Evolutionary conservation across 148 eudicot genomes (phyloP), one percentile per base, ranked within the genome.

Genomic region (Chenopodium quinoa): DNA sequence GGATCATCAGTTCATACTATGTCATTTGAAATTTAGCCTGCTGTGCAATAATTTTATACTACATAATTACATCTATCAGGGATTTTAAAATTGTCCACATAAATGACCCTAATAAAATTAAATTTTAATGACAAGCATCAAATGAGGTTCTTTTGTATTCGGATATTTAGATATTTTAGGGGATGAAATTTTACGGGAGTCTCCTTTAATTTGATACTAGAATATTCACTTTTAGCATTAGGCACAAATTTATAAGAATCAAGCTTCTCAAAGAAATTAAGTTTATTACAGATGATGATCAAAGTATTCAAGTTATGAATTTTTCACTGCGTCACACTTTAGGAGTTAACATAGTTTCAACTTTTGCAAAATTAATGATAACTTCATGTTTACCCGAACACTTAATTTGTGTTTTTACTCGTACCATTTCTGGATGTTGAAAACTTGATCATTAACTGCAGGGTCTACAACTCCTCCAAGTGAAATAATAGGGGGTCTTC

Each of bases 401-500:
- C 63, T 31, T 58, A 14, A 20, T 70, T 14, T 82, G 32, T 13
- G 2, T 63, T 10, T 27, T 54, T 8, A 37, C 12, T 74, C 58
- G 19, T 1, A 27, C 16, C 16, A 23, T 66, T 63, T 47, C 58
- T 73, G 37, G 4, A 34, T 22, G 32, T 50, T 65, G 37, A 73
- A 64, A 27, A 71, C 56, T 2, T 78, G 7, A 34, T 73, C 47
- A 46, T 77, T 27, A 64, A 73, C 58, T 84, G 80, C 80, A 86
- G 87, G 85, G 31, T 71, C 86, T 75, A 84, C 75, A 70, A 80
- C 52, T 81, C 83, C 60, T 84, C 70, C 79, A 80, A 89, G 88
- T 25, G 85, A 85, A 66, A 73, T 89, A 62, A 86, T 82, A 77
- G 82, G 90, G 79, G 93, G 83, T 70, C 84, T 82, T 80, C 89